phyloP scores from a whole-genome alignment of 176 grass and related monocot genomes.

The Zea luxurians region DNA sequence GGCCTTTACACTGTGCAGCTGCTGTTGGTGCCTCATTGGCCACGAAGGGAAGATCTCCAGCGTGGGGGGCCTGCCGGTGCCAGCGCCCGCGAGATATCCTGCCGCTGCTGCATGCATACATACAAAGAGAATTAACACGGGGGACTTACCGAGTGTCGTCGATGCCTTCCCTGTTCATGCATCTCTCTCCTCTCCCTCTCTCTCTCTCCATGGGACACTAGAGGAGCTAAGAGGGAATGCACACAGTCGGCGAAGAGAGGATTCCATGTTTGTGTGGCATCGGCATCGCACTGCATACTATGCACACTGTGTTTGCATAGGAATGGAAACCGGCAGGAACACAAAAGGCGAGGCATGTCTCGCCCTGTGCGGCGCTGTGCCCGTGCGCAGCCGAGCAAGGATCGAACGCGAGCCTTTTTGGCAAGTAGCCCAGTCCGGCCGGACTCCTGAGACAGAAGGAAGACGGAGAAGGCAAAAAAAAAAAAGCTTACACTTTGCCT shows the following conservation, averaged over 20 bases:
- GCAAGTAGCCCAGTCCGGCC: constrained; percentile 34
- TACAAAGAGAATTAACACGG: constrained; percentile 59
- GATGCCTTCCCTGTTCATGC: constrained; percentile 28
- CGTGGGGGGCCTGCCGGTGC: constrained; percentile 53
- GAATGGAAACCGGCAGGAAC: constrained; percentile 22
- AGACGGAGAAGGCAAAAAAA: not conserved
- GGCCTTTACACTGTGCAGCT: constrained; percentile 55
- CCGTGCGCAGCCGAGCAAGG: constrained; percentile 20
- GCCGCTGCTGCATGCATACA: constrained; percentile 49
- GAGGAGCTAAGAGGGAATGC: not conserved
- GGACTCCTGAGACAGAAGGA: constrained; percentile 9
- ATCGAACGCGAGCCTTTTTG: constrained; percentile 43
- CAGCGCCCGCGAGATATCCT: constrained; percentile 49
- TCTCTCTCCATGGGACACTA: constrained; percentile 1
- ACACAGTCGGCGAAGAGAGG: not conserved
- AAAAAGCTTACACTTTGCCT: constrained; percentile 47
- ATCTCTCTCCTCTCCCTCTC: not conserved
- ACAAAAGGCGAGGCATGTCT: constrained; percentile 68
- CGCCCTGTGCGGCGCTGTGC: constrained; percentile 49
- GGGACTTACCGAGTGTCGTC: not conserved
- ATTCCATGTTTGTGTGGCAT: constrained; percentile 57
- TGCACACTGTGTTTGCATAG: constrained; percentile 44
- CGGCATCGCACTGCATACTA: constrained; percentile 50
- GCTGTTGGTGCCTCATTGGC: constrained; percentile 68
- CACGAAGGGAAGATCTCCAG: constrained; percentile 97